Evolutionary conservation across 164 flowering plant species (phyloP).

Genomic region (Sedum album): DNA sequence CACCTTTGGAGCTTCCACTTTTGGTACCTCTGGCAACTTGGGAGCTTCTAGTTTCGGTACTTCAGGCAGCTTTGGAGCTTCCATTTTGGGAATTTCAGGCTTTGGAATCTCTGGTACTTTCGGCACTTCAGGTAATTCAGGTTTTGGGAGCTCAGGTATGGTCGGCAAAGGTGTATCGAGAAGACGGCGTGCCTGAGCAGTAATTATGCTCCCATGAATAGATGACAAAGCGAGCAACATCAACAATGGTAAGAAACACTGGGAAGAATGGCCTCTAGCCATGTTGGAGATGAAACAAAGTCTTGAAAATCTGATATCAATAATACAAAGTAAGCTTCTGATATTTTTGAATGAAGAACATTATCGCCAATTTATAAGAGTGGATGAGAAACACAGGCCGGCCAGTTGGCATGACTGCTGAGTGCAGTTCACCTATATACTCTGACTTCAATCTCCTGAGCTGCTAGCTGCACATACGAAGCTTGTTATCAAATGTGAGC

Average conservation of each 20-base stretch:
- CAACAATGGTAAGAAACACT: neutral
- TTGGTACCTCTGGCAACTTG: neutral
- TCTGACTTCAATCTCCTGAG: neutral
- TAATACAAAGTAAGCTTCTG: conserved; percentile 2
- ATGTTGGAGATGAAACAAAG: neutral
- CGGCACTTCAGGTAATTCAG: neutral
- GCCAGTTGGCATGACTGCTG: conserved; percentile 2
- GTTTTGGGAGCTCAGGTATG: conserved; percentile 10
- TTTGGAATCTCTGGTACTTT: too few species aligned
- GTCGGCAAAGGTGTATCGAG: conserved; percentile 1
- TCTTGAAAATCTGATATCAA: neutral
- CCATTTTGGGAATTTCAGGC: too few species aligned
- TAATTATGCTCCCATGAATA: neutral
- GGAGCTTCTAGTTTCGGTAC: neutral
- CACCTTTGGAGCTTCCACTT: neutral
- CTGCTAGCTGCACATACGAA: neutral
- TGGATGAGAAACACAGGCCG: neutral
- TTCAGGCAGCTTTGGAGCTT: too few species aligned
- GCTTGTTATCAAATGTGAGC: neutral
- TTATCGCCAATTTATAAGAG: neutral
- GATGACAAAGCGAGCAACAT: conserved; percentile 5
- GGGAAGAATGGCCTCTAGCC: neutral
- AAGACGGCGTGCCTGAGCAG: conserved; percentile 3
- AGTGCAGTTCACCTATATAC: neutral
- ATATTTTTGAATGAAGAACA: neutral